phyloP scores from a whole-genome alignment of 495 filamentous ascomycete genomes.

The Eremomyces bilateralis region DNA sequence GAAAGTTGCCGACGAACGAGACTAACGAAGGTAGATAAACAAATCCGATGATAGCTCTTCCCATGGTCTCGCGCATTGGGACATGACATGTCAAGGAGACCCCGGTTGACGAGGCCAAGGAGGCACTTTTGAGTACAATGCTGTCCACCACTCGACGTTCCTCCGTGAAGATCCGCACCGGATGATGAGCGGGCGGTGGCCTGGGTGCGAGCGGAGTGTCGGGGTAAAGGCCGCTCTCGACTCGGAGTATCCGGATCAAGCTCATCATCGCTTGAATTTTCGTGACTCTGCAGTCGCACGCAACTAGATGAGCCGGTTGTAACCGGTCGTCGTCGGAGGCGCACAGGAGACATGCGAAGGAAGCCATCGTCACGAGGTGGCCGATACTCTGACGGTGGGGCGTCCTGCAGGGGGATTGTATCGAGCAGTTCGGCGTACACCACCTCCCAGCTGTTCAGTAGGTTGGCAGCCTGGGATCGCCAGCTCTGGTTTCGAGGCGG shows the following conservation, averaged over 20 bases:
- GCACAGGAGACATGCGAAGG: constrained; percentile 8
- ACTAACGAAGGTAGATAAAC: constrained; percentile 4
- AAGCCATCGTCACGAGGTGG: constrained; percentile 4
- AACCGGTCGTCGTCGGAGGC: constrained; percentile 3
- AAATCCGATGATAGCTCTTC: constrained; percentile 7
- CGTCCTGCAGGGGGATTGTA: constrained; percentile 4
- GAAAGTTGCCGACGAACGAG: constrained; percentile 10
- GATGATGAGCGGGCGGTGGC: constrained; percentile 13
- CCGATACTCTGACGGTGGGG: constrained; percentile 9
- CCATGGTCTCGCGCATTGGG: constrained; percentile 12
- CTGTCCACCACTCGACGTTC: constrained; percentile 3
- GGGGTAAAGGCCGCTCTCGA: too few species aligned
- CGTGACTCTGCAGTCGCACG: constrained; percentile 2
- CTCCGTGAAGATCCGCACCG: constrained; percentile 6
- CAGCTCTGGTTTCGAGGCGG: constrained; percentile 6
- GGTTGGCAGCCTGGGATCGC: constrained; percentile 3
- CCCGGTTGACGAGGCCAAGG: constrained; percentile 20
- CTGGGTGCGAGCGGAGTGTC: constrained; percentile 10
- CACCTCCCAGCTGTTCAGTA: constrained; percentile 9
- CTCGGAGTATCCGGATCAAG: constrained; percentile 8
- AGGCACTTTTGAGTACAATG: constrained; percentile 29
- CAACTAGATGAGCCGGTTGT: constrained; percentile 2
- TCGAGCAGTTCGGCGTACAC: constrained; percentile 8
- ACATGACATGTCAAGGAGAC: constrained; percentile 19
- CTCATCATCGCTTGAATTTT: constrained; percentile 6